Percentiles rank a stretch among this genome's conserved stretches.
phyloP scores from a whole-genome alignment of 306 rosid species.

The Inga leiocalycina region DNA sequence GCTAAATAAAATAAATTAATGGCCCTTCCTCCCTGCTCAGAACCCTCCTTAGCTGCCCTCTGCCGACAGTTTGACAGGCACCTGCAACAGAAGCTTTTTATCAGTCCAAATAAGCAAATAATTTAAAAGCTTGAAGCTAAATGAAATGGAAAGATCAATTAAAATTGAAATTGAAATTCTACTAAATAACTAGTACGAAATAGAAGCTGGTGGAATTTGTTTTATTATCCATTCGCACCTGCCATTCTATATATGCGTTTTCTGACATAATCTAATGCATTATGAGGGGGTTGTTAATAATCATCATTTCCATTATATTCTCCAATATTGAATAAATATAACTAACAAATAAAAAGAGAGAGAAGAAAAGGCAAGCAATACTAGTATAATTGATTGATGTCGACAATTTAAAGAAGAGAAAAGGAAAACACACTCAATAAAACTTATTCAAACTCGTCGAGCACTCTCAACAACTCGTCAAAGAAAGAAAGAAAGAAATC shows the following conservation, averaged over 20 bases:
- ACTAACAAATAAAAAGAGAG: background rate
- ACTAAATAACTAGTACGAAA: background rate
- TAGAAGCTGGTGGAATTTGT: background rate
- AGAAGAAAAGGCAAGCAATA: background rate
- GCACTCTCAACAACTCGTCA: background rate
- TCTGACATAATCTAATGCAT: background rate
- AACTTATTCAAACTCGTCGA: background rate
- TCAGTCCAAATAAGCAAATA: background rate
- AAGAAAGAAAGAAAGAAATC: background rate
- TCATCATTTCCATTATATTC: background rate
- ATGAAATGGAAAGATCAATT: background rate
- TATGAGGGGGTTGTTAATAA: slow-evolving; percentile 1
- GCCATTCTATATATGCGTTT: background rate
- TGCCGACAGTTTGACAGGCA: slow-evolving; percentile 43
- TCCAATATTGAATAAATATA: background rate
- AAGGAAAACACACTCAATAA: background rate
- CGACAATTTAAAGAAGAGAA: background rate
- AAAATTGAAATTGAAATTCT: background rate
- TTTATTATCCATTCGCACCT: background rate
- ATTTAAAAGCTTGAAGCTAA: background rate
- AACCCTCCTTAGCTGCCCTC: background rate
- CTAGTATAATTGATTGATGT: background rate
- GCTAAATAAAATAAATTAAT: background rate
- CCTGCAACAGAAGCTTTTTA: slow-evolving; percentile 21
- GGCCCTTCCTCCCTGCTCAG: background rate